A percentile compares a stretch with the other conserved stretches of the same genome.
These are phyloP conservation scores for Bipolaris bicolor DNA, from an alignment of 2,329 filamentous ascomycete genomes.

Conservation along the genomic window DNA sequence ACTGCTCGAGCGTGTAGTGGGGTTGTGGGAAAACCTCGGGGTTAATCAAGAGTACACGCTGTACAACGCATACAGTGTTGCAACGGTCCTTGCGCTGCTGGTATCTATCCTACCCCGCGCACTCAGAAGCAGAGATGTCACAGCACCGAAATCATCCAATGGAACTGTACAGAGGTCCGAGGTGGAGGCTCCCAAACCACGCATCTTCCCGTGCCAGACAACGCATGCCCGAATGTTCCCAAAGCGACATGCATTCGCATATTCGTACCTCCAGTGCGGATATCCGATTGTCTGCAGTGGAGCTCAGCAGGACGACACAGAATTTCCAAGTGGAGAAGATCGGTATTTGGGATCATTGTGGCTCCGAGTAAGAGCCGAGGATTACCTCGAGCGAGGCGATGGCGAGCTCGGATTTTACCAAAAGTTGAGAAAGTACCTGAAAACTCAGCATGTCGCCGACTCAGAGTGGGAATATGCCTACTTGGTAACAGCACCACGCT, in stretches of 20 bases:
- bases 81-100: constrained; percentile 21
- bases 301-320: constrained; percentile 24
- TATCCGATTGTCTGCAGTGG: constrained; percentile 70
- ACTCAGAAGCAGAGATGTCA: neutral
- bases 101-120: constrained; percentile 6
- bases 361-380: constrained; percentile 65
- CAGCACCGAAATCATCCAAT: neutral
- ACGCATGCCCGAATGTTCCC: constrained; percentile 72
- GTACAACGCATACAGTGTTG: constrained; percentile 11
- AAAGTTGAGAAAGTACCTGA: constrained; percentile 67
- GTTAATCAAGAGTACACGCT: constrained; percentile 6
- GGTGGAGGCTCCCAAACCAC: constrained; percentile 29
- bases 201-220: constrained; percentile 69
- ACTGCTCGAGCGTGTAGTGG: constrained; percentile 12
- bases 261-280: constrained; percentile 73
- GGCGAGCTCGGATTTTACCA: constrained; percentile 62
- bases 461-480: constrained; percentile 70
- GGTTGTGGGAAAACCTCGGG: constrained; percentile 19
- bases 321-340: constrained; percentile 31
- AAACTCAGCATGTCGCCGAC: constrained; percentile 64
- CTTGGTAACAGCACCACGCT: constrained; percentile 71
- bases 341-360: constrained; percentile 52
- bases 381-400: constrained; percentile 66
- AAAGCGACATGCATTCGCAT: constrained; percentile 69
- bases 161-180: constrained; percentile 16